A percentile compares a stretch with the other conserved stretches of the same genome.
These are phyloP conservation scores for Gracilaria gracilis DNA, from an alignment of 23 red algal genomes.

Conservation along the genomic window DNA sequence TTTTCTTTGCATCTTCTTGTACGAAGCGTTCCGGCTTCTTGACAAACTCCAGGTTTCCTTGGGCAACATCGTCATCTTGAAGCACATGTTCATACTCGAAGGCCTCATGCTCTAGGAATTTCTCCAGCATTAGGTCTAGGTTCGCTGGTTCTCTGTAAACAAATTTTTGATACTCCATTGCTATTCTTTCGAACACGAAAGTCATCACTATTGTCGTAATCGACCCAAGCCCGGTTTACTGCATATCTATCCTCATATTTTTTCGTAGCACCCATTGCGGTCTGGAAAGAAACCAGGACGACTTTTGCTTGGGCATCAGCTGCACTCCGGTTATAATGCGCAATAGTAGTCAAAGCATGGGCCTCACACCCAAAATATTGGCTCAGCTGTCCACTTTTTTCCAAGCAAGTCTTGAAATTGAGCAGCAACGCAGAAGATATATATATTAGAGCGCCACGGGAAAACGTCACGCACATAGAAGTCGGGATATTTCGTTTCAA, in stretches of 20 bases:
- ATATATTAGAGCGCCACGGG: too few relatives aligned
- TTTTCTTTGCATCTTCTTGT: constrained; percentile 30
- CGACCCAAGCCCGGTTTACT: background rate
- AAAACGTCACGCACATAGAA: too few relatives aligned
- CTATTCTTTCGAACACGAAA: constrained; percentile 1
- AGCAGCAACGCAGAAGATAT: too few relatives aligned
- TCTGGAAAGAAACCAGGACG: too few relatives aligned
- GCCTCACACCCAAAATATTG: too few relatives aligned
- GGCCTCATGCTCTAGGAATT: constrained; percentile 4
- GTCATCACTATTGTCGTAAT: constrained; percentile 53
- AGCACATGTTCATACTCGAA: constrained; percentile 68
- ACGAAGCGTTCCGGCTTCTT: constrained; percentile 30
- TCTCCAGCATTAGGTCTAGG: background rate
- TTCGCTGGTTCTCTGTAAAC: background rate
- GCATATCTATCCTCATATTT: constrained; percentile 21
- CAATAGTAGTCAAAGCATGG: too few relatives aligned
- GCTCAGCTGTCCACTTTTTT: too few relatives aligned
- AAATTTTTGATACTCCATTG: background rate
- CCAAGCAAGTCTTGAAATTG: too few relatives aligned
- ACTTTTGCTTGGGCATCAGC: too few relatives aligned
- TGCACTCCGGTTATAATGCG: too few relatives aligned
- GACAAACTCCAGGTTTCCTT: constrained; percentile 18
- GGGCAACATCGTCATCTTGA: constrained; percentile 56
- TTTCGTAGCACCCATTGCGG: too few relatives aligned
- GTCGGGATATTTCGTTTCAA: too few relatives aligned